Evolutionary conservation across 768 basidiomycete species (phyloP).

Genomic region (Chalciporus pseudorubinellus): DNA sequence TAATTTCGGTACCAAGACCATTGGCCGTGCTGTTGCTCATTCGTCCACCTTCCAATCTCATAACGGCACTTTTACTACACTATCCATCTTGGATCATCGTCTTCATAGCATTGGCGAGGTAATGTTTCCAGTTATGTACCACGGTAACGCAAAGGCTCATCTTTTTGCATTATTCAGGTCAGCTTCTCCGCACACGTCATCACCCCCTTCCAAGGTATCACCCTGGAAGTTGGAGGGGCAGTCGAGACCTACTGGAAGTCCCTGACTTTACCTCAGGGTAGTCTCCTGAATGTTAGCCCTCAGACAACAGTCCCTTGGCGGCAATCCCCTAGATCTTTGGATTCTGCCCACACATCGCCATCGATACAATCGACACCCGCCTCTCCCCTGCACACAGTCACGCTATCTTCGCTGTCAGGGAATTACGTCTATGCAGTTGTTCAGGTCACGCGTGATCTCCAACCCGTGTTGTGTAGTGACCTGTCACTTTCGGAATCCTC

Average conservation of each 20-base stretch:
- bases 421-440: slow-evolving; percentile 82
- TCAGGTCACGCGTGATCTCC: slow-evolving; percentile 88
- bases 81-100: slow-evolving; percentile 90
- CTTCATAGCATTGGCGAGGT: slow-evolving; percentile 95
- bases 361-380: slow-evolving; percentile 53
- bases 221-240: slow-evolving; percentile 90
- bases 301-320: slow-evolving; percentile 38
- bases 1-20: no score
- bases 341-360: slow-evolving; percentile 71
- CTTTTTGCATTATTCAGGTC: slow-evolving; percentile 47
- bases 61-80: slow-evolving; percentile 50
- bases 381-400: slow-evolving; percentile 56
- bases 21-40: slow-evolving; percentile 87
- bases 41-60: slow-evolving; percentile 67
- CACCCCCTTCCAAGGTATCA: slow-evolving; percentile 87
- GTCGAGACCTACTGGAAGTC: slow-evolving; percentile 99
- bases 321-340: slow-evolving; percentile 34
- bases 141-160: slow-evolving; percentile 1
- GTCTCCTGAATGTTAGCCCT: slow-evolving; percentile 30
- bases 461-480: slow-evolving; percentile 83
- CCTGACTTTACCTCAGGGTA: slow-evolving; percentile 32
- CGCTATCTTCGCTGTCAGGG: slow-evolving; percentile 88
- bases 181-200: slow-evolving; percentile 86
- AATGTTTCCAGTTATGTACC: slow-evolving; percentile 14
- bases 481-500: slow-evolving; percentile 71